Percentiles rank a stretch among this genome's conserved stretches.
Evolutionary conservation across 2,329 filamentous ascomycete species (phyloP).

Genomic region (Xylaria sp.): DNA sequence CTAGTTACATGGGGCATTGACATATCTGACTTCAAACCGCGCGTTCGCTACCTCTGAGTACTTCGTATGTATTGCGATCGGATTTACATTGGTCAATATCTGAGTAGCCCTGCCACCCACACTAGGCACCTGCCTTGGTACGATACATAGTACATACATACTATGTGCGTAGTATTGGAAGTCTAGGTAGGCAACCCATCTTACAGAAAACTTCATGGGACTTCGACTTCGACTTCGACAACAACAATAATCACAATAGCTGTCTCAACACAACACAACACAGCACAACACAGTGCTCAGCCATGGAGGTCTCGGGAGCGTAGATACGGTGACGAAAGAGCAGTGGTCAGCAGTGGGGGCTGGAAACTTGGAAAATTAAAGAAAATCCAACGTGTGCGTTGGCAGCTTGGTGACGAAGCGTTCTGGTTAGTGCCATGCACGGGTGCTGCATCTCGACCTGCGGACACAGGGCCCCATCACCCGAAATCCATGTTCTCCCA

Average conservation of each 20-base stretch:
- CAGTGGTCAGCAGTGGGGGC: slow-evolving; percentile 10
- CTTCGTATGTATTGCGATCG: neutral
- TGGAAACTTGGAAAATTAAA: slow-evolving; percentile 10
- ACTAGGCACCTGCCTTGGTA: too few species aligned
- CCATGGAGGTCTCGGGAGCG: slow-evolving; percentile 9
- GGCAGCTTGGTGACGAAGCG: slow-evolving; percentile 31
- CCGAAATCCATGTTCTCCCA: neutral
- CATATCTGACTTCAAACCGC: slow-evolving; percentile 7
- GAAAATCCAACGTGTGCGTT: slow-evolving; percentile 22
- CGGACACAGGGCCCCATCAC: slow-evolving; percentile 3
- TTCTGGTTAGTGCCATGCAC: slow-evolving; percentile 26
- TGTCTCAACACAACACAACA: too few species aligned
- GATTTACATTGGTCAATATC: neutral
- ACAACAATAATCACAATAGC: too few species aligned
- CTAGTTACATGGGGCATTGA: slow-evolving; percentile 16
- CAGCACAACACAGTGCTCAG: slow-evolving; percentile 3
- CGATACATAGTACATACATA: too few species aligned
- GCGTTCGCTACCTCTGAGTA: too few species aligned
- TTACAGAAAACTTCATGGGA: too few species aligned
- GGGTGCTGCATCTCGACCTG: slow-evolving; percentile 10
- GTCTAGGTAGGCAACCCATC: too few species aligned
- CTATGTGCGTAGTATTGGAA: too few species aligned
- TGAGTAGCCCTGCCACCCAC: neutral
- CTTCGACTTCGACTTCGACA: too few species aligned
- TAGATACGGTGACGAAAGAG: neutral